Evolutionary conservation across 192 early-diverging fungal species (phyloP).

Genomic region (Phycomyces nitens): DNA sequence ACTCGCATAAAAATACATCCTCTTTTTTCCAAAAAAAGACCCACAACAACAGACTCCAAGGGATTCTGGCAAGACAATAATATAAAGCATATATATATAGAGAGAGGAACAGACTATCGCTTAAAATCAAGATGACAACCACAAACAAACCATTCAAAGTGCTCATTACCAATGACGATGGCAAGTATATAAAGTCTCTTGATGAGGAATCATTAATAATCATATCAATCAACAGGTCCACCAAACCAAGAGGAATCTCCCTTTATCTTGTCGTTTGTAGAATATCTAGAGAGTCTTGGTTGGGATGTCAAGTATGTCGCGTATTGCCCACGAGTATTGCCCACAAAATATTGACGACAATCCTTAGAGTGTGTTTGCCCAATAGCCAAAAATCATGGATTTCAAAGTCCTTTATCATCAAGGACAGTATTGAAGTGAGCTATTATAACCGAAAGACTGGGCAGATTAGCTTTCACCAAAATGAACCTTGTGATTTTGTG

Average conservation of each 20-base stretch:
- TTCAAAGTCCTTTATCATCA: slow-evolving; percentile 39
- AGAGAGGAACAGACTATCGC: no score
- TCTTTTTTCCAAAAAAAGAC: no score
- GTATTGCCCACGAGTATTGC: neutral
- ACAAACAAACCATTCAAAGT: slow-evolving; percentile 8
- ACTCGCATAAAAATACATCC: no score
- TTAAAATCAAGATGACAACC: no score
- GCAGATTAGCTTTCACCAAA: slow-evolving; percentile 7
- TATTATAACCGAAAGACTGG: slow-evolving; percentile 32
- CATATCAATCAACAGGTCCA: slow-evolving; percentile 8
- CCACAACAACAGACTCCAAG: no score
- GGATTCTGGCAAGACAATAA: no score
- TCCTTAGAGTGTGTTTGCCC: slow-evolving; percentile 34
- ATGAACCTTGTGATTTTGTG: slow-evolving; percentile 28
- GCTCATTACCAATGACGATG: slow-evolving; percentile 28
- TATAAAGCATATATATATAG: no score
- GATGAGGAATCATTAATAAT: neutral
- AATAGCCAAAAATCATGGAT: slow-evolving; percentile 48
- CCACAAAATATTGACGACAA: neutral
- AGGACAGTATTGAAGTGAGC: slow-evolving; percentile 28
- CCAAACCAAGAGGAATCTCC: slow-evolving; percentile 28
- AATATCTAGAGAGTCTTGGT: slow-evolving; percentile 22
- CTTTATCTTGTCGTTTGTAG: slow-evolving; percentile 29
- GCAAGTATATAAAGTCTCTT: neutral
- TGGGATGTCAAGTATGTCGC: slow-evolving; percentile 31